These are phyloP conservation scores for Nothophaeocryptopus gaeumannii DNA, from an alignment of 2,329 filamentous ascomycete genomes.

Conservation along the genomic window DNA sequence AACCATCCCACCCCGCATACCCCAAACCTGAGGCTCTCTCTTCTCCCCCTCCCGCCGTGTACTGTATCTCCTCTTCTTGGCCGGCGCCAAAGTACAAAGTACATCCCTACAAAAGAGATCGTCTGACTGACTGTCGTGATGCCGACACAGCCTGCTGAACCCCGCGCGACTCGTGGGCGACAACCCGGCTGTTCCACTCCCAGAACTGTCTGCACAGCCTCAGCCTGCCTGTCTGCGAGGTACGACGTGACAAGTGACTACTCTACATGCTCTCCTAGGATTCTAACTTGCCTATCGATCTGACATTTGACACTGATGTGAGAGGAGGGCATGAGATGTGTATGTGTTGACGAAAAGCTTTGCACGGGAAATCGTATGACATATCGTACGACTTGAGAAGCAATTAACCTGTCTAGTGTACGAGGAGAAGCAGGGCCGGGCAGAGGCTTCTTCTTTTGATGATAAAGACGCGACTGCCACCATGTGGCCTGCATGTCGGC, in stretches of 20 bases:
- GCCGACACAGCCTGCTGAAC: not conserved
- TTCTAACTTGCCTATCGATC: not conserved
- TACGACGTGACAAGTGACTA: not conserved
- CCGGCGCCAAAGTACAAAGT: too few relatives aligned
- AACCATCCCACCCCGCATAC: too few relatives aligned
- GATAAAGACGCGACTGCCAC: slow-evolving; percentile 25
- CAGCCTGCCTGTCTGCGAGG: too few relatives aligned
- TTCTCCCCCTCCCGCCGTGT: too few relatives aligned
- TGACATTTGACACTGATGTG: not conserved
- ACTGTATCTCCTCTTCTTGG: too few relatives aligned
- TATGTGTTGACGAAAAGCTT: not conserved
- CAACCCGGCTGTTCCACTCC: not conserved
- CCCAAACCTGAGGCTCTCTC: too few relatives aligned
- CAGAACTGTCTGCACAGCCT: too few relatives aligned
- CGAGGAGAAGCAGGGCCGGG: slow-evolving; percentile 1
- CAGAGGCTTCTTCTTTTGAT: slow-evolving; percentile 12
- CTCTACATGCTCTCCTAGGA: not conserved
- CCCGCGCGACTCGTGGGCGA: slow-evolving; percentile 9
- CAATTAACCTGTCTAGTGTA: slow-evolving; percentile 1
- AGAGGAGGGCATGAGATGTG: not conserved
- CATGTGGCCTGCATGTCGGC: slow-evolving; percentile 33
- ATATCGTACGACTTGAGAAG: slow-evolving; percentile 1
- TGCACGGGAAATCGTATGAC: not conserved
- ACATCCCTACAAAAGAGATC: too few relatives aligned
- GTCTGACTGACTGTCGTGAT: not conserved